Percentiles rank a stretch among this genome's conserved stretches.
Evolutionary conservation across 805 yeast genomes (phyloP).

Genomic region (Nakazawaea molendinolei): DNA sequence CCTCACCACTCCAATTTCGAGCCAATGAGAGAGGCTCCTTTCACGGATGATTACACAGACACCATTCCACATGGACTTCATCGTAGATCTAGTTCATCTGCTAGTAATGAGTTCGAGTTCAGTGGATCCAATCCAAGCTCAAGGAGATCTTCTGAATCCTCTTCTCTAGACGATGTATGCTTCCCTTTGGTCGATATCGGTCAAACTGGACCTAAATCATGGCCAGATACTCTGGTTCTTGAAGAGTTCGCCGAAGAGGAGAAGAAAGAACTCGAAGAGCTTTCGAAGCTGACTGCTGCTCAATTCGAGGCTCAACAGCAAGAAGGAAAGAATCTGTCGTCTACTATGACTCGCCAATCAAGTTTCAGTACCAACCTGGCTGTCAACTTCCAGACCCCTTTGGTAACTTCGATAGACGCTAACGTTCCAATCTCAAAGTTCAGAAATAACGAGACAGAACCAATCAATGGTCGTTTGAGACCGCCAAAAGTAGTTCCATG

Average conservation of each 20-base stretch:
- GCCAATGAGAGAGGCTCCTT: conserved; percentile 6
- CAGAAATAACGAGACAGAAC: conserved; percentile 47
- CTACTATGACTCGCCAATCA: conserved; percentile 8
- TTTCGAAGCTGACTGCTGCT: conserved; percentile 21
- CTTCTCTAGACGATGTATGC: conserved; percentile 89
- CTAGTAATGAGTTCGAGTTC: conserved; percentile 26
- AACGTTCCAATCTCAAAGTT: conserved; percentile 18
- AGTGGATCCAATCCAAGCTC: conserved; percentile 60
- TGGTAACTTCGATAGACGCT: conserved; percentile 24
- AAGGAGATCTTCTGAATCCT: conserved; percentile 52
- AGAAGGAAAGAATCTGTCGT: too few species aligned
- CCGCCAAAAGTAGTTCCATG: conserved; percentile 76
- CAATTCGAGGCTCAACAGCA: conserved; percentile 18
- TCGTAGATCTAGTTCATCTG: conserved; percentile 6
- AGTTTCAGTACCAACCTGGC: conserved; percentile 12
- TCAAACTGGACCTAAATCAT: conserved; percentile 30
- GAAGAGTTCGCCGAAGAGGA: conserved; percentile 77
- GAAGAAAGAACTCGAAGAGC: conserved; percentile 26
- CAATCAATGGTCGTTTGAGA: conserved; percentile 57
- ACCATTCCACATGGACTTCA: conserved; percentile 3
- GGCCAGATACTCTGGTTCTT: conserved; percentile 82
- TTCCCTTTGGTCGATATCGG: conserved; percentile 63
- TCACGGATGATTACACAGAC: conserved; percentile 8
- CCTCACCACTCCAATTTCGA: conserved; percentile 4
- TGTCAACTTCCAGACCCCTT: conserved; percentile 34